Evolutionary conservation across 805 yeast genomes (phyloP).

Genomic region (Starmerella bombicola): DNA sequence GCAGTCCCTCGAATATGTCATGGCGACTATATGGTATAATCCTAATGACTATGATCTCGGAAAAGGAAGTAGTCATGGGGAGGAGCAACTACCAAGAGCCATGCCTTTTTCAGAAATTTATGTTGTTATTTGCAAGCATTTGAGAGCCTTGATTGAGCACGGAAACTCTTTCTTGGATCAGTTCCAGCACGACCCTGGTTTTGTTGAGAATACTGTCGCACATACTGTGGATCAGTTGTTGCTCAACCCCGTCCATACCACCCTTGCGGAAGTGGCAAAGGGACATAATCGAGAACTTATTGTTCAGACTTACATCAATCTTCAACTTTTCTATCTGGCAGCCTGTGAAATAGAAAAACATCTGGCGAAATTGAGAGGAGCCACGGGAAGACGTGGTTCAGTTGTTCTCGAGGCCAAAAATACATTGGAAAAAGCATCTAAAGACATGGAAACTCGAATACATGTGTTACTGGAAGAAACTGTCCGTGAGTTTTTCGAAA

Average conservation of each 20-base stretch:
- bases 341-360: slow-evolving; percentile 46
- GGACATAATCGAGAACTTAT: slow-evolving; percentile 77
- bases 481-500: slow-evolving; percentile 65
- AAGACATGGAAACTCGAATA: slow-evolving; percentile 64
- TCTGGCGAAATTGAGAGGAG: slow-evolving; percentile 30
- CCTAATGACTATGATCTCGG: slow-evolving; percentile 35
- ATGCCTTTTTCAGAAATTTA: slow-evolving; percentile 83
- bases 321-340: slow-evolving; percentile 74
- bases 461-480: slow-evolving; percentile 73
- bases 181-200: slow-evolving; percentile 47
- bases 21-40: slow-evolving; percentile 57
- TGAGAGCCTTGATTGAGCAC: slow-evolving; percentile 51
- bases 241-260: slow-evolving; percentile 50
- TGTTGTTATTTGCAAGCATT: slow-evolving; percentile 70
- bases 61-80: slow-evolving; percentile 2
- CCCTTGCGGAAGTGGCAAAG: slow-evolving; percentile 48
- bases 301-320: slow-evolving; percentile 75
- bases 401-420: slow-evolving; percentile 41
- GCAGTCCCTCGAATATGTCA: slow-evolving; percentile 48
- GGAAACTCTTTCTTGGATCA: slow-evolving; percentile 52
- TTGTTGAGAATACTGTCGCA: slow-evolving; percentile 47
- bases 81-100: slow-evolving; percentile 42
- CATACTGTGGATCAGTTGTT: slow-evolving; percentile 57
- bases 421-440: slow-evolving; percentile 46
- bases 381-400: slow-evolving; percentile 30